Percentiles rank a stretch among this genome's conserved stretches.
phyloP scores from a whole-genome alignment of 73 alveolate genomes.

The Tetrahymena borealis region DNA sequence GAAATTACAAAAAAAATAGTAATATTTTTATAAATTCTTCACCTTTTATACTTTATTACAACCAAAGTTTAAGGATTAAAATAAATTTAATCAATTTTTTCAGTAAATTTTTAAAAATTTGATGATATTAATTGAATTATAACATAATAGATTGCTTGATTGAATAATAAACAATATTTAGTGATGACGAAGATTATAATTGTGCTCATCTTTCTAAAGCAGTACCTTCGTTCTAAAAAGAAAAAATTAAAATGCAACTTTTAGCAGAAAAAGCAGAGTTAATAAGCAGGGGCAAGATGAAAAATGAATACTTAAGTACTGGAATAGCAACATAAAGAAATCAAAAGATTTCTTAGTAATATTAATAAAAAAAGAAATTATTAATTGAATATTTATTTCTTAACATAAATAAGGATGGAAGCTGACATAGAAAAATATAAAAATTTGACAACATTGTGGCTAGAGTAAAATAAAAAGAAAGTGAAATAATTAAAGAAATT shows the following conservation, averaged over 20 bases:
- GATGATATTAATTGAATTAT: not conserved
- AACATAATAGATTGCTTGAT: not conserved
- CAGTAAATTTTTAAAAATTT: too few relatives aligned
- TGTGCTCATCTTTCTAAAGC: not conserved
- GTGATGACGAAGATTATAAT: not conserved
- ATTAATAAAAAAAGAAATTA: not conserved
- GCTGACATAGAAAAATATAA: not conserved
- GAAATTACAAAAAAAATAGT: not conserved
- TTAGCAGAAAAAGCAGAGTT: not conserved
- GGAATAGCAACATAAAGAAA: not conserved
- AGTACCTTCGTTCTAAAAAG: not conserved
- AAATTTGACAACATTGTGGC: not conserved
- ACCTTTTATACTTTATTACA: too few relatives aligned
- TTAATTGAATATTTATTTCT: not conserved
- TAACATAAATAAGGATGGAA: not conserved
- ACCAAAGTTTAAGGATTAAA: too few relatives aligned
- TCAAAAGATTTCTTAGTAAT: not conserved
- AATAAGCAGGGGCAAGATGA: not conserved
- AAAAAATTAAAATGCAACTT: not conserved
- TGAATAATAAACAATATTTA: not conserved
- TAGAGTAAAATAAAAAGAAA: not conserved
- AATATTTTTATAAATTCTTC: not conserved
- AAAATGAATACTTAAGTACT: not conserved
- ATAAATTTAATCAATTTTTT: not conserved
- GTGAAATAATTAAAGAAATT: not conserved